Evolutionary conservation across 768 basidiomycete genomes (phyloP).

Genomic region (Neoboletus brunneissimus): DNA sequence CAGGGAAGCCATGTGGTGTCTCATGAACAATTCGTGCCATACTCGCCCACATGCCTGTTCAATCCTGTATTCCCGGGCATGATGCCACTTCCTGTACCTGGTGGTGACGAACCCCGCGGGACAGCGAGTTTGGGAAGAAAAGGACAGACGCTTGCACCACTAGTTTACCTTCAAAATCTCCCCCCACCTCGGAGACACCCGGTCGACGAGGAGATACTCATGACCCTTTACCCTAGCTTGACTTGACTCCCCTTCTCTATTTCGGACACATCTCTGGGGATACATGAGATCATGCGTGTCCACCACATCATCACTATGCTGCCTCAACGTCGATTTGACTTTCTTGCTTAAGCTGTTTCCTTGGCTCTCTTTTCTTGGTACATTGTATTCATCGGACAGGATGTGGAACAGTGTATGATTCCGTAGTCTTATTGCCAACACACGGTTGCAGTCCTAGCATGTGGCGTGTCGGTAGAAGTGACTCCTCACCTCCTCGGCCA

Average conservation of each 20-base stretch:
- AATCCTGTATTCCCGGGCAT: conserved; percentile 9
- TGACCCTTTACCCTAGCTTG: conserved; percentile 46
- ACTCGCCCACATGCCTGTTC: conserved; percentile 25
- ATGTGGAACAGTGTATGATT: conserved; percentile 22
- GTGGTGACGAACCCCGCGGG: neutral
- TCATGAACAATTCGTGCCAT: conserved; percentile 31
- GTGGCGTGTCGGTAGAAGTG: neutral
- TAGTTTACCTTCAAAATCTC: conserved; percentile 59
- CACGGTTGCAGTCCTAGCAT: neutral
- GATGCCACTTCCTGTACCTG: neutral
- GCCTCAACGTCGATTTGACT: conserved; percentile 3
- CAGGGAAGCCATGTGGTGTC: conserved; percentile 14
- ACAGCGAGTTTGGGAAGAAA: conserved; percentile 15
- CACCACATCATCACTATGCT: conserved; percentile 12
- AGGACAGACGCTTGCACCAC: conserved; percentile 49
- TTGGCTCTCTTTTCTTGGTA: conserved; percentile 21
- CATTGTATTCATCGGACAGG: conserved; percentile 25
- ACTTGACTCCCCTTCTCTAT: conserved; percentile 21
- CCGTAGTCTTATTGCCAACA: conserved; percentile 4
- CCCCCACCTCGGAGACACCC: conserved; percentile 65
- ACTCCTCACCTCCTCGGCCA: neutral
- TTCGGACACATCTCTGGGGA: conserved; percentile 12
- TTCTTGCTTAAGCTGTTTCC: conserved; percentile 1
- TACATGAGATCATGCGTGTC: conserved; percentile 4
- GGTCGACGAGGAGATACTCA: conserved; percentile 67